phyloP scores from a whole-genome alignment of 257 asterid genomes.

The Nicotiana undulata region DNA sequence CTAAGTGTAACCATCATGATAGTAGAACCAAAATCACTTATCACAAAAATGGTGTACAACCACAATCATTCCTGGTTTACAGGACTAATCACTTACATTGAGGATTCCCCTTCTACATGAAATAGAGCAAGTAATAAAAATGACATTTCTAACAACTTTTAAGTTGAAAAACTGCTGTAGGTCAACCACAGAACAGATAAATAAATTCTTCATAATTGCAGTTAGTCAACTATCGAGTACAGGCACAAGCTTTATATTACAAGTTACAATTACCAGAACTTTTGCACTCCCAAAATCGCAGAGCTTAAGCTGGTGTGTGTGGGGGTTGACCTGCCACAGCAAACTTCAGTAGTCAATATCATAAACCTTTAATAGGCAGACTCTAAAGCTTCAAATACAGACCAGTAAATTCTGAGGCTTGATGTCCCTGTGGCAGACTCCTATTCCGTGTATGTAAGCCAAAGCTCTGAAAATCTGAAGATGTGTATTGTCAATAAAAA shows the following conservation, averaged over 20 bases:
- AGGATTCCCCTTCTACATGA: not conserved
- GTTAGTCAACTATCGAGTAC: not conserved
- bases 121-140: not conserved
- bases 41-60: not conserved
- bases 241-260: not conserved
- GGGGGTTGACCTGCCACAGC: conserved; percentile 53
- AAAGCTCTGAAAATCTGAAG: conserved; percentile 58
- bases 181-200: not conserved
- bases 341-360: not conserved
- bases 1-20: not conserved
- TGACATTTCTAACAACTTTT: not conserved
- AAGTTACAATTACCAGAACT: conserved; percentile 43
- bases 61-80: not conserved
- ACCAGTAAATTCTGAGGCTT: conserved; percentile 72
- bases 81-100: not conserved
- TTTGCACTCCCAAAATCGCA: conserved; percentile 80
- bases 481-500: not conserved
- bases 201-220: not conserved
- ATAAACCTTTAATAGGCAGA: not conserved
- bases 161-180: not conserved
- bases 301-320: conserved; percentile 58
- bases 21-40: not conserved
- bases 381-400: conserved; percentile 10
- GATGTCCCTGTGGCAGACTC: conserved; percentile 67
- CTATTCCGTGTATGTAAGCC: conserved; percentile 50